Evolutionary conservation across 2,329 filamentous ascomycete genomes (phyloP).

Genomic region (Beauveria medogensis): DNA sequence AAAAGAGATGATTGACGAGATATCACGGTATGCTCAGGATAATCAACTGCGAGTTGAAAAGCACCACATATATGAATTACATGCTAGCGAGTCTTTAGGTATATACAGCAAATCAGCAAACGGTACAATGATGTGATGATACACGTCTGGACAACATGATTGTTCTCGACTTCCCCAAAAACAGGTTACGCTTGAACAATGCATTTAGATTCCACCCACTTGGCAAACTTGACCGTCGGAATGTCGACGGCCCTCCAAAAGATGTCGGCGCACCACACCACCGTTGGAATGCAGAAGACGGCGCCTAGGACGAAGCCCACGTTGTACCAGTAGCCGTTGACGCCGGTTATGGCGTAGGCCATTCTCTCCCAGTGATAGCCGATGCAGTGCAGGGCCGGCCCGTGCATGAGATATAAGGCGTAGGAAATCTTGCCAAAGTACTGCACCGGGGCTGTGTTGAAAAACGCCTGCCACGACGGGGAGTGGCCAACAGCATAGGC

Average conservation of each 20-base stretch:
- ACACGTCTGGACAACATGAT: neutral
- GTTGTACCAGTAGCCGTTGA: constrained; percentile 37
- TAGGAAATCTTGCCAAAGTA: constrained; percentile 55
- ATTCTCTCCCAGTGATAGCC: constrained; percentile 44
- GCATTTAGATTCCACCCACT: constrained; percentile 43
- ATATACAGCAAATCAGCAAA: constrained; percentile 14
- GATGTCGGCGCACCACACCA: constrained; percentile 48
- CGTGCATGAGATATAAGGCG: constrained; percentile 54
- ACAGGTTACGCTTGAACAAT: constrained; percentile 21
- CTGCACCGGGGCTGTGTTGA: constrained; percentile 41
- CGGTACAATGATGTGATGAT: constrained; percentile 7
- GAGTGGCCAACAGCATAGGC: constrained; percentile 42
- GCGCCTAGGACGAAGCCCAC: constrained; percentile 39
- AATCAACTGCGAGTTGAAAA: neutral
- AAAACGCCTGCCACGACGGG: constrained; percentile 39
- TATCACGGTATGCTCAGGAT: neutral
- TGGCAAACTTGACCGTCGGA: constrained; percentile 47
- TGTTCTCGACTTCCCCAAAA: neutral
- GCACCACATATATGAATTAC: neutral
- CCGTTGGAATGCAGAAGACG: constrained; percentile 39
- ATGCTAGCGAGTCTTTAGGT: neutral
- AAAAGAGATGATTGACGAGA: neutral
- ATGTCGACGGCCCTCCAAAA: constrained; percentile 49
- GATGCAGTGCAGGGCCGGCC: constrained; percentile 43
- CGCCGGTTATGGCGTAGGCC: constrained; percentile 40